Evolutionary conservation across 805 yeast species (phyloP).

Genomic region (Kockiozyma suomiensis): DNA sequence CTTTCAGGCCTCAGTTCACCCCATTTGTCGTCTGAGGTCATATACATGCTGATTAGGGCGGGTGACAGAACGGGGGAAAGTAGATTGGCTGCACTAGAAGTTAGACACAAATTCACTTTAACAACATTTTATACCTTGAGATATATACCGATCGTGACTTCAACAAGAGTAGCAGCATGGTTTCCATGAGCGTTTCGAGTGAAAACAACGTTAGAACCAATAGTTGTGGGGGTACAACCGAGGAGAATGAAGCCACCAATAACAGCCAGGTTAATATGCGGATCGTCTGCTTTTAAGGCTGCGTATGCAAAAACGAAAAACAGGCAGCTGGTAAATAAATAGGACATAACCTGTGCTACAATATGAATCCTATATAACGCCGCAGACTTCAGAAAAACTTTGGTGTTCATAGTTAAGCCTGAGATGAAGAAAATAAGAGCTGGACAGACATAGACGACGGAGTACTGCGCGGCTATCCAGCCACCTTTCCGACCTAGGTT

Average conservation of each 20-base stretch:
- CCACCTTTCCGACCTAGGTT: slow-evolving; percentile 85
- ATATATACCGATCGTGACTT: slow-evolving; percentile 69
- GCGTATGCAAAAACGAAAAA: slow-evolving; percentile 74
- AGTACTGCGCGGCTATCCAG: slow-evolving; percentile 68
- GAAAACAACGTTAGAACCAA: slow-evolving; percentile 92
- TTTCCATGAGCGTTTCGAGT: slow-evolving; percentile 84
- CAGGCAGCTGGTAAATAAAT: slow-evolving; percentile 67
- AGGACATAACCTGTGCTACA: slow-evolving; percentile 58
- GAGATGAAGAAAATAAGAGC: slow-evolving; percentile 81
- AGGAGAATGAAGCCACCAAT: slow-evolving; percentile 80
- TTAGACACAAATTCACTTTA: background rate
- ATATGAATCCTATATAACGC: slow-evolving; percentile 80
- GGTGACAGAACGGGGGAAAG: slow-evolving; percentile 88
- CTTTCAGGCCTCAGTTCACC: slow-evolving; percentile 35
- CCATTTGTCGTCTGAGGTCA: slow-evolving; percentile 73
- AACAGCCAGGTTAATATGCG: slow-evolving; percentile 69
- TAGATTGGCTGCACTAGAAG: slow-evolving; percentile 48
- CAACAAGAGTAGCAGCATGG: slow-evolving; percentile 76
- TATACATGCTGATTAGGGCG: slow-evolving; percentile 74
- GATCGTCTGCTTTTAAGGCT: slow-evolving; percentile 59
- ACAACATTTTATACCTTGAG: too few relatives aligned
- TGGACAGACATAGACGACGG: slow-evolving; percentile 86
- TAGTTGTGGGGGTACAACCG: slow-evolving; percentile 88
- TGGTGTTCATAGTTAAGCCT: slow-evolving; percentile 76
- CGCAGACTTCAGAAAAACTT: slow-evolving; percentile 60